Base-by-base conservation (phyloP, 306 rosid genomes). In the Fagus crenata region DNA sequence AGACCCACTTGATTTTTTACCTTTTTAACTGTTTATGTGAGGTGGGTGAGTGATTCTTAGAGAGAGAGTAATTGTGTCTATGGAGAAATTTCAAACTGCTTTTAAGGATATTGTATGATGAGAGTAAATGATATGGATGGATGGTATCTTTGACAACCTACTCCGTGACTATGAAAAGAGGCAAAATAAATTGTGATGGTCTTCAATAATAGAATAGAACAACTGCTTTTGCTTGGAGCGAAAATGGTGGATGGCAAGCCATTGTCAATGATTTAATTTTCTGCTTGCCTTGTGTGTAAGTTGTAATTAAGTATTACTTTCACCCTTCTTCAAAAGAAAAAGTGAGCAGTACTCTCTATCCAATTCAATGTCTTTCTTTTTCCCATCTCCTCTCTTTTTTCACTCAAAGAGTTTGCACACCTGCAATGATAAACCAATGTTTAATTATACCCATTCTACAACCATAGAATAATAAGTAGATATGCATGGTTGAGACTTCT, bases 131-230 rank as follows among this genome's bases (percentile, higher is more conserved):
- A 67, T 71, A 69, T 82, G 58, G 36, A 36, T 15, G 49, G 61
- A 63, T 51, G 49, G 54, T 78, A 22, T n/a, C 69, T 65, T 33
- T 73, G 79, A 69, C 51, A 69, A 49, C 41, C 67, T 43, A 76
- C 75, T 39, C 72, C 4, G 17, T 67, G 49, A 35, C 12, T 49
- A 68, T 51, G 51, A 63, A 83, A 77, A 74, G 35, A 54, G 53
- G 80, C 73, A 58, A 72, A 59, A 37, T 67, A 79, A 71, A 71
- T 53, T 72, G 69, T 79, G 49, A 72, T 75, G 77, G 89, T 86
- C 83, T 86, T 90, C 91, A 81, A 80, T 84, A 83, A 75, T 84
- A 84, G 84, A 85, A 76, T 84, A 83, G 84, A 86, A 67, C 80
- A 86, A 70, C 75, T 81, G 77, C 84, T 81, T 22, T 82, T 87